Conservation (phyloP, 2,329 filamentous ascomycete species). For the Ambrosiella beaveri region DNA sequence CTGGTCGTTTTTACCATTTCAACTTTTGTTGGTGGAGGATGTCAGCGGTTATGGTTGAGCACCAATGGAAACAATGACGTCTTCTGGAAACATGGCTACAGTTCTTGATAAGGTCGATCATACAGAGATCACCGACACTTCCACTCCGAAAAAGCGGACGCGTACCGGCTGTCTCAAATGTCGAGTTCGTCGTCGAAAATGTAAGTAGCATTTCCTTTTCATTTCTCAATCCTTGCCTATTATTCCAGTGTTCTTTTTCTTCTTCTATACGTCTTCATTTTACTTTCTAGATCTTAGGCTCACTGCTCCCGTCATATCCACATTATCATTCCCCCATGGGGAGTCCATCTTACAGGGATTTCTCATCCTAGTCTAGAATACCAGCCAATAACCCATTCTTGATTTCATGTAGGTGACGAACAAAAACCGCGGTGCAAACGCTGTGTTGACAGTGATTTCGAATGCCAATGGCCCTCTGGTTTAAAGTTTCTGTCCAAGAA, state of each 20-base stretch:
- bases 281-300: background rate
- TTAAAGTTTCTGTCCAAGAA: constrained; percentile 33
- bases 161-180: constrained; percentile 32
- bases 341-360: too few species aligned
- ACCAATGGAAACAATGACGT: background rate
- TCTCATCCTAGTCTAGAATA: background rate
- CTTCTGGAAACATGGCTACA: background rate
- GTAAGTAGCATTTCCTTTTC: constrained; percentile 18
- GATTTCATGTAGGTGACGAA: constrained; percentile 27
- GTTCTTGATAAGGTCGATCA: too few species aligned
- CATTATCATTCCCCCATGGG: too few species aligned
- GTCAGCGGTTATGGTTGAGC: too few species aligned
- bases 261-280: background rate
- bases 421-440: constrained; percentile 31
- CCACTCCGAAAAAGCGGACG: constrained; percentile 17
- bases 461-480: constrained; percentile 30
- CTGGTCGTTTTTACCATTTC: background rate
- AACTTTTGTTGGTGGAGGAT: background rate
- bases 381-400: background rate
- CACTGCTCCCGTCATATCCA: background rate
- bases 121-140: background rate
- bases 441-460: constrained; percentile 28
- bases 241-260: background rate
- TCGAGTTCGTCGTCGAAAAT: constrained; percentile 30
- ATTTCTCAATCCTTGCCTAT: background rate